Percentiles rank a stretch among this genome's conserved stretches.
These are phyloP conservation scores for Baorangia bicolor DNA, from an alignment of 768 basidiomycete species.

Conservation along the genomic window DNA sequence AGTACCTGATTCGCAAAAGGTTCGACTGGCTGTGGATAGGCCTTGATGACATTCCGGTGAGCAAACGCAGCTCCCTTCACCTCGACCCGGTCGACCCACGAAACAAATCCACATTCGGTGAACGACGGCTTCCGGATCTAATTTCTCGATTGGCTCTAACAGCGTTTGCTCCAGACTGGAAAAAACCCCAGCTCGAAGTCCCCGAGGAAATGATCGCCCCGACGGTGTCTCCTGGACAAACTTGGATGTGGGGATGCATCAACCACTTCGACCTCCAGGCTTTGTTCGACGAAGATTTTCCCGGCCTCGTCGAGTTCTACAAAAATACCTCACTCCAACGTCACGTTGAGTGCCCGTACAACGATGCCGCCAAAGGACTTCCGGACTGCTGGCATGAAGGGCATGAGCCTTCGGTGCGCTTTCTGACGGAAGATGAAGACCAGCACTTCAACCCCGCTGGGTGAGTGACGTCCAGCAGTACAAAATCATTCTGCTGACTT, in stretches of 20 bases:
- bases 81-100: neutral
- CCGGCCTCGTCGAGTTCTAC: neutral
- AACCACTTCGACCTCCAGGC: neutral
- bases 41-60: neutral
- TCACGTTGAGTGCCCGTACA: neutral
- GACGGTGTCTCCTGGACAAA: neutral
- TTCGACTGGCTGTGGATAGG: neutral
- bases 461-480: too few species aligned
- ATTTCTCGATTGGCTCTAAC: neutral
- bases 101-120: neutral
- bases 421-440: neutral
- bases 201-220: neutral
- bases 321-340: neutral
- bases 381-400: neutral
- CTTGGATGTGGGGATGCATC: neutral
- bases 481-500: too few species aligned
- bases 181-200: neutral
- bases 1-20: neutral
- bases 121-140: too few species aligned
- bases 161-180: neutral
- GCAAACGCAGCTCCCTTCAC: neutral
- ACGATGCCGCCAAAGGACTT: too few species aligned
- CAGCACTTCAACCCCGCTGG: too few species aligned
- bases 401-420: neutral
- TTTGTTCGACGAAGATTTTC: neutral